These are phyloP conservation scores for Linderniella brevidens DNA, from an alignment of 257 asterid genomes.

Conservation along the genomic window DNA sequence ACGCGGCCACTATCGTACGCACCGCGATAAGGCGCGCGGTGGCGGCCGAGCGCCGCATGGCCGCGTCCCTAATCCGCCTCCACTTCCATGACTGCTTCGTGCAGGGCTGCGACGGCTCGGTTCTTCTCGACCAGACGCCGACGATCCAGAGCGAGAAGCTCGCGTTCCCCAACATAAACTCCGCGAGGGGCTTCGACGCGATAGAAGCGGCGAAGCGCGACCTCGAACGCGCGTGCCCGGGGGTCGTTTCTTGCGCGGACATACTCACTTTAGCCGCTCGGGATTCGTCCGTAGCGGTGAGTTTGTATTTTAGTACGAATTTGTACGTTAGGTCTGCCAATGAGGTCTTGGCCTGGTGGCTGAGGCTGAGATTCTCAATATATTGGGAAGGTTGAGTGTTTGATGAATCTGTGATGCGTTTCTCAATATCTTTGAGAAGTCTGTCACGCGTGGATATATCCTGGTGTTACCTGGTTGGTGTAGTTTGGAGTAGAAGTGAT, in stretches of 20 bases:
- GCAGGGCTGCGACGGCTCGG: slow-evolving; percentile 30
- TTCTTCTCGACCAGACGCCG: slow-evolving; percentile 21
- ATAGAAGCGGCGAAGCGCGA: slow-evolving; percentile 22
- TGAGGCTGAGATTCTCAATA: too few species aligned
- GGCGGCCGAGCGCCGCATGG: slow-evolving; percentile 24
- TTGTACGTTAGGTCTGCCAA: too few species aligned
- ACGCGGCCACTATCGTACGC: slow-evolving; percentile 13
- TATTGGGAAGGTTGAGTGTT: too few species aligned
- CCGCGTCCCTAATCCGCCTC: slow-evolving; percentile 31
- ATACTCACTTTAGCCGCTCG: slow-evolving; percentile 27
- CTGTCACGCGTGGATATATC: too few species aligned
- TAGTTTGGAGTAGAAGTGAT: too few species aligned
- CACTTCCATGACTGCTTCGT: slow-evolving; percentile 42
- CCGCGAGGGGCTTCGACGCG: slow-evolving; percentile 27
- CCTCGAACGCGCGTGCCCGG: slow-evolving; percentile 25
- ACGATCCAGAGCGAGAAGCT: slow-evolving; percentile 20
- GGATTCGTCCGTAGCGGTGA: slow-evolving; percentile 25
- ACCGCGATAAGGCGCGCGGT: slow-evolving; percentile 18
- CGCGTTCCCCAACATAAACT: slow-evolving; percentile 15
- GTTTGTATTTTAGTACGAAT: slow-evolving; percentile 4
- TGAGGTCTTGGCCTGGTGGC: too few species aligned
- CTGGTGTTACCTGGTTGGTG: too few species aligned
- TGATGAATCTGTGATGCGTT: too few species aligned
- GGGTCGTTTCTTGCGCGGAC: slow-evolving; percentile 36
- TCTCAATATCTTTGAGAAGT: too few species aligned